A percentile compares a stretch with the other conserved stretches of the same genome.
Evolutionary conservation across 2,329 filamentous ascomycete genomes (phyloP).

Genomic region (Neoarthrinium moseri): DNA sequence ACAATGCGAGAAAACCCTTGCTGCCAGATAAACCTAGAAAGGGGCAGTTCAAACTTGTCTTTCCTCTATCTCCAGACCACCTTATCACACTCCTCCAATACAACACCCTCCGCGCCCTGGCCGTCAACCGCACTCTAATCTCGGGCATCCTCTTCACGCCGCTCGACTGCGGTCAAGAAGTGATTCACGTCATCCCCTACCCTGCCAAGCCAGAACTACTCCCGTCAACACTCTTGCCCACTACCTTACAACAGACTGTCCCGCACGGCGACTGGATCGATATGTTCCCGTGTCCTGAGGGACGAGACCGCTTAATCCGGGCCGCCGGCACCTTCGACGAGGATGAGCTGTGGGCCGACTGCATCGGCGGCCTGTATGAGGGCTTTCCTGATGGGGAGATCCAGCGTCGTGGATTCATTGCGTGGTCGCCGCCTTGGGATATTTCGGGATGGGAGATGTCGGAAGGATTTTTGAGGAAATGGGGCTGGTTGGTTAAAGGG

Average conservation of each 20-base stretch:
- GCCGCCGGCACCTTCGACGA: constrained; percentile 36
- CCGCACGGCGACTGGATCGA: constrained; percentile 41
- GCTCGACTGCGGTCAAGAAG: constrained; percentile 29
- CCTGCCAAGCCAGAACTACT: constrained; percentile 25
- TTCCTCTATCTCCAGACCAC: constrained; percentile 38
- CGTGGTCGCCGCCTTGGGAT: constrained; percentile 40
- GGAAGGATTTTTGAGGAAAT: constrained; percentile 37
- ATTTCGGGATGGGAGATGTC: constrained; percentile 39
- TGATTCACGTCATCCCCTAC: constrained; percentile 27
- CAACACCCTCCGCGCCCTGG: constrained; percentile 36
- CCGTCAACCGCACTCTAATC: constrained; percentile 33
- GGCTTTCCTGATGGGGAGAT: constrained; percentile 41
- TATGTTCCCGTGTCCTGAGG: constrained; percentile 34
- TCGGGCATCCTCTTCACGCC: constrained; percentile 30
- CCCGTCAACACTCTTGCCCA: constrained; percentile 34
- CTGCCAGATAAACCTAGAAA: constrained; percentile 22
- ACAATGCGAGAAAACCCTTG: constrained; percentile 28
- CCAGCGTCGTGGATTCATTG: constrained; percentile 36
- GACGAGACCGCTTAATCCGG: constrained; percentile 37
- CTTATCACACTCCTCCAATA: constrained; percentile 41
- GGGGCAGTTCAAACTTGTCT: constrained; percentile 24
- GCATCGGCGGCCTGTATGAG: constrained; percentile 40
- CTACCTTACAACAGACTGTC: constrained; percentile 34
- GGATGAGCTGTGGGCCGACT: constrained; percentile 41
- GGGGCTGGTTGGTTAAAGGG: constrained; percentile 30